Conservation (phyloP, 2,329 filamentous ascomycete genomes). For the Trichophyton verrucosum region DNA sequence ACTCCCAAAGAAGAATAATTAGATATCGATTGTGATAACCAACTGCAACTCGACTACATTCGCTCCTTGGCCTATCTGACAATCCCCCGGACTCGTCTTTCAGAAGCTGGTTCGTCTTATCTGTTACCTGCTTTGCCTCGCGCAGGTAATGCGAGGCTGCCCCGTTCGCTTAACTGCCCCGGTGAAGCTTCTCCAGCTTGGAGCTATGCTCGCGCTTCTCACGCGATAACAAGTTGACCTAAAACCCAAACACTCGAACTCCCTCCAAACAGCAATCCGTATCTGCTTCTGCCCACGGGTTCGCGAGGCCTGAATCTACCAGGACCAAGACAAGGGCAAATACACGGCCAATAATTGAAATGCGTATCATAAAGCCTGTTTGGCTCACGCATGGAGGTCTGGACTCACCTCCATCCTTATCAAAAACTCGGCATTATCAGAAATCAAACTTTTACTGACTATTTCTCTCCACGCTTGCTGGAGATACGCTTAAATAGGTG, state of each 20-base stretch:
- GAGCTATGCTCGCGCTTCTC: conserved; percentile 3
- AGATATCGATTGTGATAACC: no score
- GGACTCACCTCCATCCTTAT: conserved; percentile 15
- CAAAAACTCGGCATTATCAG: no score
- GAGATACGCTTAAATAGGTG: conserved; percentile 43
- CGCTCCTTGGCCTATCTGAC: neutral
- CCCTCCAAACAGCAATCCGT: neutral
- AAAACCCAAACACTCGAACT: neutral
- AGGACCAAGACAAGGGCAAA: neutral
- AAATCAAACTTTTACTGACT: neutral
- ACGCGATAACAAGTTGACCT: neutral
- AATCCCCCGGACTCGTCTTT: neutral
- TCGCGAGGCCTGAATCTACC: neutral
- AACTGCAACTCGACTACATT: neutral
- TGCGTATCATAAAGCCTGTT: conserved; percentile 86
- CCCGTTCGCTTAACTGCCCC: neutral
- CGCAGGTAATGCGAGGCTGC: neutral
- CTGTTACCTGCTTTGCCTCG: neutral
- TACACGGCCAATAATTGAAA: conserved; percentile 24
- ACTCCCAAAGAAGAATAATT: neutral
- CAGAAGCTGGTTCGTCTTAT: neutral
- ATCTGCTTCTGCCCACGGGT: neutral
- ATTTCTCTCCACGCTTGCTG: neutral
- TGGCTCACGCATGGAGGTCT: conserved; percentile 89
- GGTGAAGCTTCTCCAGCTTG: neutral